Percentiles rank a stretch among this genome's conserved stretches.
Conservation (phyloP, 129 eudicot species). For the Logfia minima region DNA sequence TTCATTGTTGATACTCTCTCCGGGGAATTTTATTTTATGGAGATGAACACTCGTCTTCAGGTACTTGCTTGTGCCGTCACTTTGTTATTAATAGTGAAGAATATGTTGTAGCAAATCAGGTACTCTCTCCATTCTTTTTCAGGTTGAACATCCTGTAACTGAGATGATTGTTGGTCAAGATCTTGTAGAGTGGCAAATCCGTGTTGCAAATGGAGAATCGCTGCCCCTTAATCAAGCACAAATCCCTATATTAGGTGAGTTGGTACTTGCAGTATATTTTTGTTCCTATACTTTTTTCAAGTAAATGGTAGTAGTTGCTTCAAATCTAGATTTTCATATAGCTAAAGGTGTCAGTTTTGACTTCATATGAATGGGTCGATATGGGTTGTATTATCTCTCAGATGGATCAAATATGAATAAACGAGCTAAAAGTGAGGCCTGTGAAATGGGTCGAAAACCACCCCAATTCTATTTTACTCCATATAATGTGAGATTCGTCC, state of each 20-base stretch:
- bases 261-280: conserved; percentile 17
- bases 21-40: conserved; percentile 94
- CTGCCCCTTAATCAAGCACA: conserved; percentile 78
- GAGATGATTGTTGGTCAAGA: conserved; percentile 99
- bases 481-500: too few relatives aligned
- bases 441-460: neutral
- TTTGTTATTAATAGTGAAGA: conserved; percentile 1
- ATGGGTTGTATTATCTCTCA: neutral
- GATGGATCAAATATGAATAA: neutral
- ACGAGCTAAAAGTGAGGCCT: neutral
- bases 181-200: conserved; percentile 99
- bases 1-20: conserved; percentile 89
- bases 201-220: conserved; percentile 93
- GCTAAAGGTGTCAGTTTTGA: neutral
- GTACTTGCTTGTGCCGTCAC: conserved; percentile 38
- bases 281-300: conserved; percentile 6
- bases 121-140: conserved; percentile 3
- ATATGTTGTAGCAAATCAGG: conserved; percentile 17
- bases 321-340: neutral
- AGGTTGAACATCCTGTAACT: conserved; percentile 99
- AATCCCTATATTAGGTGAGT: conserved; percentile 81
- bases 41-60: conserved; percentile 99
- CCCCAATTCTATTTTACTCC: neutral
- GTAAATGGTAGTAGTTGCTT: conserved; percentile 1
- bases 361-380: neutral